Evolutionary conservation across 345 rosid genomes (phyloP).

Genomic region (Eucalyptus paniculata): DNA sequence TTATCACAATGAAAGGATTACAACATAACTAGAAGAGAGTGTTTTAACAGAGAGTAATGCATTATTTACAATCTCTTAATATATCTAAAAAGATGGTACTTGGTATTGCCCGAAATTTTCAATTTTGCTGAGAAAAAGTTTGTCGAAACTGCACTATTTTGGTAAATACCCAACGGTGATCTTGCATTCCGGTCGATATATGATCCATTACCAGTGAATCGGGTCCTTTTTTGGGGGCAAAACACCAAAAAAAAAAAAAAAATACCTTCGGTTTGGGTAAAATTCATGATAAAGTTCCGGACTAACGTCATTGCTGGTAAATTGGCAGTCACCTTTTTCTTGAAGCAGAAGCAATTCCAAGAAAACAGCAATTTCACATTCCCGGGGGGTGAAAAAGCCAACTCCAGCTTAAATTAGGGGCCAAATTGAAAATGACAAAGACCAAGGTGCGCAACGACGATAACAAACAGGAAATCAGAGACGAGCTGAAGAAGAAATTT

Average conservation of each 20-base stretch:
- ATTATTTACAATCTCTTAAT: background rate
- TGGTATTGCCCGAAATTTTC: background rate
- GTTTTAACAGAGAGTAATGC: background rate
- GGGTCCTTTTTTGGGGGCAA: background rate
- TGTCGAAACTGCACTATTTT: background rate
- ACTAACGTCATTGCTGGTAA: background rate
- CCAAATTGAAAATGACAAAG: background rate
- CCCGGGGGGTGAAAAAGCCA: background rate
- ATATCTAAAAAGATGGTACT: background rate
- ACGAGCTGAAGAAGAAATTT: too few species aligned
- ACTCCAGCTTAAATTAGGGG: background rate
- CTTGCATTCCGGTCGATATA: accelerated
- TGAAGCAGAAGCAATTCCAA: background rate
- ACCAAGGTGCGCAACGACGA: background rate
- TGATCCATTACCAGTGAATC: accelerated
- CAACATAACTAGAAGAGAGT: background rate
- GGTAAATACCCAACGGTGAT: accelerated
- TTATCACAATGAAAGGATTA: background rate
- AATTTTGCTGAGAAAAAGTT: background rate
- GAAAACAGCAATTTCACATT: background rate
- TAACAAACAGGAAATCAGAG: background rate
- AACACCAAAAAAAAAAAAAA: background rate
- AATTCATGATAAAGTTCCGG: background rate
- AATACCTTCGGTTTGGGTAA: background rate
- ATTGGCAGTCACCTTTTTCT: background rate